Base-by-base conservation (phyloP, 1,284 basidiomycete genomes). In the Psilocybe mexicana region DNA sequence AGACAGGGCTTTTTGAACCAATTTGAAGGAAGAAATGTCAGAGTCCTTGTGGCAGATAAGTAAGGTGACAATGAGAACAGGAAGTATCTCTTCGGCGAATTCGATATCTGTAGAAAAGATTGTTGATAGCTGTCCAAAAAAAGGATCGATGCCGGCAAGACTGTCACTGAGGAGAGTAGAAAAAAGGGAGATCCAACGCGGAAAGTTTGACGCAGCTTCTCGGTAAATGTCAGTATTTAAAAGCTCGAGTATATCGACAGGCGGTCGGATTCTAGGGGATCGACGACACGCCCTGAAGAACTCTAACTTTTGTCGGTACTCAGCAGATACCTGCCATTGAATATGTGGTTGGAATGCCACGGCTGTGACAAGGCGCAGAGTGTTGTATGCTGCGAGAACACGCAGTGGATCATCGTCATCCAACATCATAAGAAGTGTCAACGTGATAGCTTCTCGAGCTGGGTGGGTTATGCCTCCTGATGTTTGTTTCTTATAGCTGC, bases 21-120 rank as follows among this genome's bases (percentile, higher is more conserved):
- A 18, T 18, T 74, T 76, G 40, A 62, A 43, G 60, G 61, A 54
- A 51, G 55, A 14, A 50, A 61, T 43, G 35, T 52, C 52, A 18
- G 59, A 61, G 45, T 67, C 59, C 43, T 43, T 61, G 57, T 81
- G 78, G n/a, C 60, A 62, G 50, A 77, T 79, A 8, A 97, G 78
- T 1, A 89, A 62, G 1, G 83, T 82, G 65, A 93, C 88, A 2
- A 96, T 84, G 24, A 98, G 77, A 24, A 90, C 72, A 0, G 94
- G 93, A 3, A 96, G 76, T 14, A 90, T 73, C 45, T 86, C 74
- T 59, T 85, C 80, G 0, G 92, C 86, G 57, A 95, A 88, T 1
- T 68, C 64, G 0, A 77, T 63, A 59, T 89, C 82, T 1, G 76
- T 72, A 38, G 75, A 69, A 4, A 95, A 72, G 36, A 94, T 79